Evolutionary conservation across 116 monocot genomes (phyloP), one percentile per base, ranked within the genome.

Genomic region (Trichopus zeylanicus): DNA sequence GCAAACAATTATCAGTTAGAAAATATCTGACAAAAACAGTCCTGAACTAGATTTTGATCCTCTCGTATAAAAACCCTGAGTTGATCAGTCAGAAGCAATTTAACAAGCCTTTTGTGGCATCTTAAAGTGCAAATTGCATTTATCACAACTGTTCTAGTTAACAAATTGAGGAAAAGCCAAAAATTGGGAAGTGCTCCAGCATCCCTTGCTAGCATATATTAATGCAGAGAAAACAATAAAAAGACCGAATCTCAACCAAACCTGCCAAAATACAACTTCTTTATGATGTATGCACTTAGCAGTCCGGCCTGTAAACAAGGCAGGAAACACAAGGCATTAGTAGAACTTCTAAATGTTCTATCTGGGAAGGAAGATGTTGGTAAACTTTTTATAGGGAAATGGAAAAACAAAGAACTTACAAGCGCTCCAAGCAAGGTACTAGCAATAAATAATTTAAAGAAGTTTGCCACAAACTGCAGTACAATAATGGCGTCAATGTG

Each of bases 181-280:
- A n/a, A n/a, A n/a, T n/a, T n/a, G n/a, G n/a, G n/a, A n/a, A n/a
- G n/a, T n/a, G n/a, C n/a, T n/a, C n/a, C n/a, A n/a, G n/a, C n/a
- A n/a, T n/a, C n/a, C n/a, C n/a, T n/a, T n/a, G n/a, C n/a, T n/a
- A n/a, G n/a, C n/a, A n/a, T n/a, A n/a, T n/a, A n/a, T n/a, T n/a
- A n/a, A n/a, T n/a, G n/a, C n/a, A n/a, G n/a, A n/a, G n/a, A 39
- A 4, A 2, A 39, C 12, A 39, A 11, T 16, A 39, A 39, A 33
- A 39, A 39, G 7, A 53, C 11, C 60, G 53, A 60, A 24, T 60
- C 23, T 10, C 8, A 57, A 26, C 20, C 58, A 32, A 46, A 77
- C 77, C 77, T 77, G 30, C 66, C 77, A 63, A 77, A 72, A 31
- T 77, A 71, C 22, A 77, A 52, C 34, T 62, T 71, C 29, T 77